A percentile compares a stretch with the other conserved stretches of the same genome.
These are phyloP conservation scores for Ophiosphaerella korrae DNA, from an alignment of 2,329 filamentous ascomycete genomes.

Conservation along the genomic window DNA sequence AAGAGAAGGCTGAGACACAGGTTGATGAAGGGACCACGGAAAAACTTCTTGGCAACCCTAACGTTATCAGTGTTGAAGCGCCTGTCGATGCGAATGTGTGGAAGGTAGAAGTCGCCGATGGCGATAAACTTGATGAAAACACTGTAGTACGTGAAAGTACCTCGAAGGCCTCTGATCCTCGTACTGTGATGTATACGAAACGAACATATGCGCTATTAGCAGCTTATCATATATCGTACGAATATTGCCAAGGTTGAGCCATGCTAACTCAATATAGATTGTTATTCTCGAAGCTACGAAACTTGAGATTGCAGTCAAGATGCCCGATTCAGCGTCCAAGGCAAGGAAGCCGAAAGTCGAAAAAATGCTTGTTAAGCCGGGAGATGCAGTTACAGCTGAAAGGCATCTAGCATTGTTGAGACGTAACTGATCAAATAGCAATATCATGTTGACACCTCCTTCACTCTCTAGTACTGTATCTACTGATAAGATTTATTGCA, in stretches of 20 bases:
- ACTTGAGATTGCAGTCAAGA: slow-evolving; percentile 53
- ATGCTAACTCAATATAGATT: slow-evolving; percentile 28
- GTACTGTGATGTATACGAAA: too few relatives aligned
- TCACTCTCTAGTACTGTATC: too few relatives aligned
- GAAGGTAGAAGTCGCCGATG: slow-evolving; percentile 51
- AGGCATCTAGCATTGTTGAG: slow-evolving; percentile 37
- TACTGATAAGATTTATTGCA: too few relatives aligned
- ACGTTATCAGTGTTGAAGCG: slow-evolving; percentile 47
- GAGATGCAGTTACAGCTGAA: slow-evolving; percentile 48
- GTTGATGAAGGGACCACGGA: slow-evolving; percentile 58
- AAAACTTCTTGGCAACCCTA: slow-evolving; percentile 52
- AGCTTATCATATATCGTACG: too few relatives aligned
- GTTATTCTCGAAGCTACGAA: slow-evolving; percentile 56
- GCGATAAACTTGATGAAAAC: slow-evolving; percentile 40
- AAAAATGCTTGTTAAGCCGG: slow-evolving; percentile 50
- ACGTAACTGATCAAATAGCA: too few relatives aligned
- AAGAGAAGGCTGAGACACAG: slow-evolving; percentile 50
- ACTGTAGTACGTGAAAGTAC: slow-evolving; percentile 31
- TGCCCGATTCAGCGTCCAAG: slow-evolving; percentile 31
- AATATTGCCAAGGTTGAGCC: too few relatives aligned
- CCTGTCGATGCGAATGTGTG: slow-evolving; percentile 55
- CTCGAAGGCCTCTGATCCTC: too few relatives aligned
- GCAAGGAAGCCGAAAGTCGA: slow-evolving; percentile 39
- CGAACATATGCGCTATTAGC: too few relatives aligned
- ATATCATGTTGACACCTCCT: too few relatives aligned